Conservation (phyloP, 2,329 filamentous ascomycete genomes). For the Lithohypha guttulata region DNA sequence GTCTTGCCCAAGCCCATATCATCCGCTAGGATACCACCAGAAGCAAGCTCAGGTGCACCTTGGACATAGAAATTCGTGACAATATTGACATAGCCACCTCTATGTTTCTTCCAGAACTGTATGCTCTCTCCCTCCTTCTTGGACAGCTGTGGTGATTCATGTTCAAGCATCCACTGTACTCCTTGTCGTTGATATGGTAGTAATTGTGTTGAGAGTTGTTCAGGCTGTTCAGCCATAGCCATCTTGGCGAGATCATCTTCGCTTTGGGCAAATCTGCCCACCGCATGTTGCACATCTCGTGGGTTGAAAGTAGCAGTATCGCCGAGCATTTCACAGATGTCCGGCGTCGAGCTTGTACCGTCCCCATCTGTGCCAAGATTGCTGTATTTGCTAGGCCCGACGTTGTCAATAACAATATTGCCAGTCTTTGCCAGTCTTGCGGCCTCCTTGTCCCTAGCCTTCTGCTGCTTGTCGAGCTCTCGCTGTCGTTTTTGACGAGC, state of each 20-base stretch:
- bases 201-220: constrained; percentile 52
- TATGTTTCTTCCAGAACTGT: constrained; percentile 63
- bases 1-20: constrained; percentile 82
- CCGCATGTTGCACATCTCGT: constrained; percentile 51
- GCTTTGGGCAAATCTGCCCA: constrained; percentile 59
- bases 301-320: constrained; percentile 45
- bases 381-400: constrained; percentile 25
- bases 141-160: constrained; percentile 61
- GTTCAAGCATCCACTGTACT: constrained; percentile 67
- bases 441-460: constrained; percentile 23
- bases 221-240: constrained; percentile 61
- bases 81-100: constrained; percentile 49
- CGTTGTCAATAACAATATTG: constrained; percentile 14
- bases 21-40: constrained; percentile 76
- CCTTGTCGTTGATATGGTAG: constrained; percentile 73
- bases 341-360: constrained; percentile 8
- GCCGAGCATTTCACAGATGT: constrained; percentile 55
- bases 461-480: constrained; percentile 41
- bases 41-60: constrained; percentile 52
- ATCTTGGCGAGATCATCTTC: constrained; percentile 61
- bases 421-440: constrained; percentile 15
- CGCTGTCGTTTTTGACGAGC: constrained; percentile 46
- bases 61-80: constrained; percentile 58
- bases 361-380: constrained; percentile 26
- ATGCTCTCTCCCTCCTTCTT: constrained; percentile 48